Base-by-base conservation (phyloP, 768 basidiomycete genomes). In the Daedaleopsis sinensis region DNA sequence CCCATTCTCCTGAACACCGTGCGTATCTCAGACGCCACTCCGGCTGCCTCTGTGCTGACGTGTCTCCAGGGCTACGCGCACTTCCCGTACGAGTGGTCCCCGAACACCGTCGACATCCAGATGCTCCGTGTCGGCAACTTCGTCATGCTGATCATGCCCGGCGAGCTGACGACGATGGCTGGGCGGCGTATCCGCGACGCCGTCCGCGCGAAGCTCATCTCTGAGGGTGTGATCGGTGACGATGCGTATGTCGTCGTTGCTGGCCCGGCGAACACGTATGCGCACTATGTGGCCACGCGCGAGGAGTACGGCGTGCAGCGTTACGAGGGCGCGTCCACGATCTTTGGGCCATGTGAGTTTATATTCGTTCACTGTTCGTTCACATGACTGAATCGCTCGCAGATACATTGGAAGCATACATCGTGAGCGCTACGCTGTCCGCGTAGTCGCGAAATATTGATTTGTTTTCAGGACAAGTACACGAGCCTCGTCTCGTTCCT, bases 161-260 rank as follows among this genome's bases (percentile, higher is more conserved):
- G 89, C 35, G 91, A 93, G 72, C 72, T 91, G 59, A 93, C 91
- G 6, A 93, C 91, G 3, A 93, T 93, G 91, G 80, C 89, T 42
- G 91, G 91, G 15, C 76, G 91, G 61, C 82, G 91, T 43, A 79
- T 93, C 58, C 82, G 90, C 42, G 84, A 91, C 61, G 86, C 89
- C 1, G 64, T 93, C 52, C 86, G 90, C 52, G 78, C 83, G 23
- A 74, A 79, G 68, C 78, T 93, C 52, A 87, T 91, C 61, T 80
- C 86, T 0, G 76, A 82, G 52, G 85, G 84, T 4, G 77, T 91
- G 59, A 72, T 92, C 61, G 88, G 84, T 43, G 72, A 83, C 51
- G 81, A 88, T 65, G 89, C 88, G 4, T 88, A 90, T 64, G 88
- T 93, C 61, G 89, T 91, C 55, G 75, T 91, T 57, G 87, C 88